Evolutionary conservation across 192 early-diverging fungal genomes (phyloP).

Genomic region (Rhizophagus sp.): DNA sequence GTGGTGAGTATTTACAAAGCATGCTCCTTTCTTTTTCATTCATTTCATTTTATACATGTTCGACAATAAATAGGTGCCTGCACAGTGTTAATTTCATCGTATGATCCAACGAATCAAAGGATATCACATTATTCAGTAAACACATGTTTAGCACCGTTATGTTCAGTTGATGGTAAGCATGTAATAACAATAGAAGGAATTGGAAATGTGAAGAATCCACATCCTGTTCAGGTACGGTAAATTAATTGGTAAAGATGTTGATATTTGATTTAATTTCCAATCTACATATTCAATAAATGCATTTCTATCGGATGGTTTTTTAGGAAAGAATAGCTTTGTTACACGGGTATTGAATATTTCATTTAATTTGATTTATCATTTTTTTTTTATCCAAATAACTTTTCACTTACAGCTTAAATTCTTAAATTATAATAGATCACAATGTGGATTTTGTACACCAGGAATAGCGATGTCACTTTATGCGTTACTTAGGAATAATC

Average conservation of each 20-base stretch:
- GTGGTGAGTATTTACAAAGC: slow-evolving; percentile 42
- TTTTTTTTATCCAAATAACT: no score
- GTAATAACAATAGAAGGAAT: slow-evolving; percentile 79
- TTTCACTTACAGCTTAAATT: neutral
- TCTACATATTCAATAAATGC: neutral
- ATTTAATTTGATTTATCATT: neutral
- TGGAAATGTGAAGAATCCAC: slow-evolving; percentile 65
- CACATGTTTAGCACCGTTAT: slow-evolving; percentile 72
- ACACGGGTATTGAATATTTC: slow-evolving; percentile 16
- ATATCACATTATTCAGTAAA: slow-evolving; percentile 53
- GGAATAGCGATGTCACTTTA: slow-evolving; percentile 91
- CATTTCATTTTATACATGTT: neutral
- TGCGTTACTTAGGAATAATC: slow-evolving; percentile 72
- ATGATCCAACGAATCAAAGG: slow-evolving; percentile 33
- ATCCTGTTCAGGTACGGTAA: slow-evolving; percentile 70
- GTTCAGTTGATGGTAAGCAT: slow-evolving; percentile 71
- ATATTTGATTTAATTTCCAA: neutral
- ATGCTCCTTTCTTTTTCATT: neutral
- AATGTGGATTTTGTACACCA: slow-evolving; percentile 92
- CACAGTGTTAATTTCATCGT: slow-evolving; percentile 70
- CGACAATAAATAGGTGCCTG: slow-evolving; percentile 52
- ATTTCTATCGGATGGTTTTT: neutral
- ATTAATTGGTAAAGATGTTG: no score
- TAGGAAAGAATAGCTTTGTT: slow-evolving; percentile 31
- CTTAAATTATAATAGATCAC: slow-evolving; percentile 45